Percentiles rank a stretch among this genome's conserved stretches.
These are phyloP conservation scores for Leishmania tarentolae DNA, from an alignment of 208 protist species.

Conservation along the genomic window DNA sequence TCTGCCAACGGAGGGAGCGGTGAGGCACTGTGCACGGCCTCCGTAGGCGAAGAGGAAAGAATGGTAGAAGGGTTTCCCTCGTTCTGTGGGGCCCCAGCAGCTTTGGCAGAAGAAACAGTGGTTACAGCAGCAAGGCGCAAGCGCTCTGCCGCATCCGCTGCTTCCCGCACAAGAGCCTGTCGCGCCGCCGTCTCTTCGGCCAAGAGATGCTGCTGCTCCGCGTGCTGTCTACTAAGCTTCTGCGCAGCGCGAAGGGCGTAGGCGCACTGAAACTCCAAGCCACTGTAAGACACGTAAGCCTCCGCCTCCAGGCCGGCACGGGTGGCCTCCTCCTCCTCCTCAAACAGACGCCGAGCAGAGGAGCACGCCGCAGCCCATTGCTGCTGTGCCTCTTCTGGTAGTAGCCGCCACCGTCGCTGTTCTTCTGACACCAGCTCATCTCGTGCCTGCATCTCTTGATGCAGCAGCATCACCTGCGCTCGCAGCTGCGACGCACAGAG, in stretches of 20 bases:
- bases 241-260: constrained; percentile 14
- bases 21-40: not conserved
- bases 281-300: constrained; percentile 45
- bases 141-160: constrained; percentile 8
- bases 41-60: not conserved
- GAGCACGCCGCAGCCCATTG: constrained; percentile 16
- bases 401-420: not conserved
- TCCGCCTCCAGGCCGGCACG: constrained; percentile 58
- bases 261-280: constrained; percentile 39
- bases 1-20: not conserved
- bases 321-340: constrained; percentile 46
- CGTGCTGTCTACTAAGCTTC: constrained; percentile 17
- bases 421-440: constrained; percentile 20
- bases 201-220: constrained; percentile 23
- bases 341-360: constrained; percentile 31
- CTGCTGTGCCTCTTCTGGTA: constrained; percentile 19
- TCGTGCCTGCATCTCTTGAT: constrained; percentile 25
- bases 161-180: constrained; percentile 3
- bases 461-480: constrained; percentile 19
- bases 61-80: not conserved
- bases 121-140: not conserved
- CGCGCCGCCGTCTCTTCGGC: constrained; percentile 34
- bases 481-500: constrained; percentile 35
- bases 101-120: not conserved
- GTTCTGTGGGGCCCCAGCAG: not conserved